Evolutionary conservation across 208 protist species (phyloP).

Genomic region (Crithidia sp.): DNA sequence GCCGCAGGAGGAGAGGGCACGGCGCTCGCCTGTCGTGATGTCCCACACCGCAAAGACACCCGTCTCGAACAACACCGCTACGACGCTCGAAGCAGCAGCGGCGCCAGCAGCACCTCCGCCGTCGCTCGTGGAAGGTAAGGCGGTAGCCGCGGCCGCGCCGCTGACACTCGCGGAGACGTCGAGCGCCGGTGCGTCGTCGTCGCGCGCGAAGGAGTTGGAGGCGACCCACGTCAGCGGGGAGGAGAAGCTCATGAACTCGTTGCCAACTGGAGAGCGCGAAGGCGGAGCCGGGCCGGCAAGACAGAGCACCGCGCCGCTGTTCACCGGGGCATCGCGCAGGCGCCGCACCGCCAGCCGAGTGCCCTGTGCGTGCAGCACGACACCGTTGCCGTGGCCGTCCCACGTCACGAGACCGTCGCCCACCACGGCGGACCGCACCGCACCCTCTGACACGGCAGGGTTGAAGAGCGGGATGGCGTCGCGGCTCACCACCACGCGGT

Average conservation of each 20-base stretch:
- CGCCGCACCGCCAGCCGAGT: conserved; percentile 33
- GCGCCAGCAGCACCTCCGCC: neutral
- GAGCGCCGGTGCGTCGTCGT: neutral
- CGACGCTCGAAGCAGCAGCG: neutral
- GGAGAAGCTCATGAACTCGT: conserved; percentile 31
- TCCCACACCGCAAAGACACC: conserved; percentile 69
- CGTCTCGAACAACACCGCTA: conserved; percentile 48
- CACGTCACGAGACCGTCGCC: conserved; percentile 47
- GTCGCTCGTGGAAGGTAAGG: neutral
- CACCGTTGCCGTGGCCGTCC: conserved; percentile 49
- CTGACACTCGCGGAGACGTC: neutral
- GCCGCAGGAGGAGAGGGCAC: conserved; percentile 43
- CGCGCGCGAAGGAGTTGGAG: conserved; percentile 5
- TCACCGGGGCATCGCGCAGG: conserved; percentile 40
- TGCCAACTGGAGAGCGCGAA: neutral
- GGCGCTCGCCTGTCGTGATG: conserved; percentile 47
- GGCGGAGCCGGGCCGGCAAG: conserved; percentile 26
- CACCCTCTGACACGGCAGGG: conserved; percentile 29
- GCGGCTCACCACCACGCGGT: conserved; percentile 72
- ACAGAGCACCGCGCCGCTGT: conserved; percentile 31
- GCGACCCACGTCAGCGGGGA: conserved; percentile 22
- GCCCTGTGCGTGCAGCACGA: conserved; percentile 37
- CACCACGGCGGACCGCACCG: conserved; percentile 45
- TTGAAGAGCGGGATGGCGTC: conserved; percentile 59
- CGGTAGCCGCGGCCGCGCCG: neutral